A percentile compares a stretch with the other conserved stretches of the same genome.
phyloP scores from a whole-genome alignment of 495 filamentous ascomycete species.

The Penicillium parvum region DNA sequence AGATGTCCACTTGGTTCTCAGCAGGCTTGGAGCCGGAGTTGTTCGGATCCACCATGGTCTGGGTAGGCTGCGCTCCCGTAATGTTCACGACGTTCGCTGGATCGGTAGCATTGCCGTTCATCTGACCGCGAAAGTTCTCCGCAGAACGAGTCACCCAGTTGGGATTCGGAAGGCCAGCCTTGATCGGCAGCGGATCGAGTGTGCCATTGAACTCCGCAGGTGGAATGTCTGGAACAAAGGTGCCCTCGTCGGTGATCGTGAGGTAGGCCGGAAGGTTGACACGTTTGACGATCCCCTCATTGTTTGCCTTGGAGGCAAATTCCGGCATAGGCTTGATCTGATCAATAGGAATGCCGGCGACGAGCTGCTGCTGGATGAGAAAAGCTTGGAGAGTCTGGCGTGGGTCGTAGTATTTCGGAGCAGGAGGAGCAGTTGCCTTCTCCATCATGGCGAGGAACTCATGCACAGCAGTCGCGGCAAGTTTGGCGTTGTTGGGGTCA shows the following conservation, averaged over 20 bases:
- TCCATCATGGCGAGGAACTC: neutral
- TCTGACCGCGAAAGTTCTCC: no score
- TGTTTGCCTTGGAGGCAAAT: neutral
- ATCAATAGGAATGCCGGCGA: slow-evolving; percentile 27
- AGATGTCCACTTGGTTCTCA: no score
- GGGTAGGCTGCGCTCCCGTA: no score
- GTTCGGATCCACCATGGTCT: no score
- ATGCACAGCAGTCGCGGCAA: neutral
- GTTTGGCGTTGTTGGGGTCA: neutral
- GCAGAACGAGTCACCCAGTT: no score
- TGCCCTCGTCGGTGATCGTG: neutral
- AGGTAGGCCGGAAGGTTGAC: no score
- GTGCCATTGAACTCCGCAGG: neutral
- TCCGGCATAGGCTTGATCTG: slow-evolving; percentile 4
- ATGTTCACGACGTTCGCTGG: no score
- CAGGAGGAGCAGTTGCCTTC: neutral
- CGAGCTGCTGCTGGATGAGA: slow-evolving; percentile 29
- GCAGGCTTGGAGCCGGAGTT: no score
- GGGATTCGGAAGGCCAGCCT: neutral
- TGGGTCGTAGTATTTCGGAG: neutral
- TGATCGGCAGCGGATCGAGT: neutral
- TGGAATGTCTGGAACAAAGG: neutral
- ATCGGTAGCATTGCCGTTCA: no score
- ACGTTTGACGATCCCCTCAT: no score
- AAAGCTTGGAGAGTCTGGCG: slow-evolving; percentile 21